Base-by-base conservation (phyloP, 345 rosid genomes). In the Citrus trifoliata region DNA sequence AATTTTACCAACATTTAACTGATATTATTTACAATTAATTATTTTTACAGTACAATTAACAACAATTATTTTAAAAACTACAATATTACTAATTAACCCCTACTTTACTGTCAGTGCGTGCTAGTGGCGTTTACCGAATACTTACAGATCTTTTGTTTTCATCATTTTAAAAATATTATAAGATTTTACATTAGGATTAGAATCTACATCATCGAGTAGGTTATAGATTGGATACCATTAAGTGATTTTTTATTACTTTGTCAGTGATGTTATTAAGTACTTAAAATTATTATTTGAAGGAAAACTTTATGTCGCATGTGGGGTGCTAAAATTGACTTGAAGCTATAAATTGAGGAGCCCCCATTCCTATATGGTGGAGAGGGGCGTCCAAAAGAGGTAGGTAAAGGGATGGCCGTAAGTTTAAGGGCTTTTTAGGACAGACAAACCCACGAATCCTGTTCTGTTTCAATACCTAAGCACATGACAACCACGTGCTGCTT, bases 401-500 rank as follows among this genome's bases (percentile, higher is more conserved):
- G 88, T 59, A 68, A 76, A 76, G 78, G 67, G 61, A 0, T 46
- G 51, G 5, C 51, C 51, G 0, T 13, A 46, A 13, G 51, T 13
- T 46, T 46, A 46, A 12, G 51, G 51, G 51, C 51, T 13, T 46
- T 46, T n/a, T 0, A 14, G 4, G 28, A 22, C 30, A 56, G 56
- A 42, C 62, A 24, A 59, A n/a, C 72, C 80, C 79, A 73, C 70
- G 71, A 38, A 76, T 68, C 77, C 46, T 70, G 73, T 63, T 78
- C 82, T 22, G 5, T 70, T 79, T 27, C 51, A 46, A 22, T n/a
- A 6, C 90, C 85, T 75, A 88, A 85, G 90, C 91, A 89, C 89
- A 84, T 89, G 92, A 82, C 59, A 37, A 81, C 67, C 90, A 88
- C 90, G 79, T 82, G 86, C 63, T 75, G 72, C 81, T 79, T 58